phyloP scores from a whole-genome alignment of 2,329 filamentous ascomycete genomes.

The Fusarium begoniae region DNA sequence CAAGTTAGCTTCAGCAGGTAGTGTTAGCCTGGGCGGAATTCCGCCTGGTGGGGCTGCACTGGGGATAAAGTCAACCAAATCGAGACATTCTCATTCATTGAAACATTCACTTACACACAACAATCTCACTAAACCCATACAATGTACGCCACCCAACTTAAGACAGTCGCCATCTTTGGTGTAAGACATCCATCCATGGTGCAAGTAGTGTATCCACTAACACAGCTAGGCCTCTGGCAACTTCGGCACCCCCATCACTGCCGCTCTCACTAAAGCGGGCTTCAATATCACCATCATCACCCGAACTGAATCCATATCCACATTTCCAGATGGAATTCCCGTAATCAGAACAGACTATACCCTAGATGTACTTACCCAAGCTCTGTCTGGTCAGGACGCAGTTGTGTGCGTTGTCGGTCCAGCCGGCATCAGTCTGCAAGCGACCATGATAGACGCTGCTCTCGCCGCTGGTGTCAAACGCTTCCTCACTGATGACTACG shows the following conservation, averaged over 20 bases:
- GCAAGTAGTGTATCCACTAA: background rate
- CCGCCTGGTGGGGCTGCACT: slow-evolving; percentile 10
- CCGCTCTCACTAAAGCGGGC: slow-evolving; percentile 14
- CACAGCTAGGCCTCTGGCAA: slow-evolving; percentile 24
- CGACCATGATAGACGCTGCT: slow-evolving; percentile 27
- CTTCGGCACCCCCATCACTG: slow-evolving; percentile 29
- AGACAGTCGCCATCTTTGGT: slow-evolving; percentile 20
- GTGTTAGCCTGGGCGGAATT: slow-evolving; percentile 11
- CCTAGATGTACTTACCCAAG: background rate
- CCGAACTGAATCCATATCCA: slow-evolving; percentile 21
- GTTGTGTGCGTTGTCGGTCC: slow-evolving; percentile 22
- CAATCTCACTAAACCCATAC: background rate
- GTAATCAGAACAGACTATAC: slow-evolving; percentile 7
- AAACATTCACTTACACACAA: slow-evolving; percentile 11
- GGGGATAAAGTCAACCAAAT: slow-evolving; percentile 14
- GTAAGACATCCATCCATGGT: background rate
- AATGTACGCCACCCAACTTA: slow-evolving; percentile 7
- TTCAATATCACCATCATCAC: slow-evolving; percentile 27
- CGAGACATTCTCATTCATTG: background rate
- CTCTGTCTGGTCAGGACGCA: slow-evolving; percentile 11
- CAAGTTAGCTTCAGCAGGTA: background rate
- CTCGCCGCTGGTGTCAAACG: slow-evolving; percentile 21
- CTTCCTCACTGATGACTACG: slow-evolving; percentile 28
- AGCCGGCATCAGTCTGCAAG: slow-evolving; percentile 13
- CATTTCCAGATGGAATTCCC: slow-evolving; percentile 1